Base-by-base conservation (phyloP, 2,329 filamentous ascomycete genomes). In the Cladosporium cucumerinum region DNA sequence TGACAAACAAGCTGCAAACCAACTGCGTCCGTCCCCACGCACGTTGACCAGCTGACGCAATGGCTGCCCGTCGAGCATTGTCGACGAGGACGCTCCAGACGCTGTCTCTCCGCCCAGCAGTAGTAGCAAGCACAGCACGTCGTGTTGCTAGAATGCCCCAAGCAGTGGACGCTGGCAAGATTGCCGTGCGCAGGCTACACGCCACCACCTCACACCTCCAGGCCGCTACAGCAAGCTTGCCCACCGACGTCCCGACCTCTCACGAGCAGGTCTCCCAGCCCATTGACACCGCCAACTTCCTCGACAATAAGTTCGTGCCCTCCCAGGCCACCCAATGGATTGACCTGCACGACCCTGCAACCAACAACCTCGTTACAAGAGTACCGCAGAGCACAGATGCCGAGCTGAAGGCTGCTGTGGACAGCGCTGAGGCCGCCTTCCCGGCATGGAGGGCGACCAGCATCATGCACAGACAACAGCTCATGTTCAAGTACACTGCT, bases 401-500 rank as follows among this genome's bases (percentile, higher is more conserved):
- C 65, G 91, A 95, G 82, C 85, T 95, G 72, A 85, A 85, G 77
- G 88, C 89, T 16, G 89, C 88, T 7, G 89, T 93, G 2, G 89
- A 86, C 69, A 91, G 89, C 74, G 91, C 91, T 5, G 81, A 89
- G 79, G 87, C 86, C 79, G 91, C 91, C 0, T 94, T 92, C 77
- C 85, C 87, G 69, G 82, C 82, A 59, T 95, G 91, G 91, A 86
- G 82, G 72, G 82, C 84, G 68, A 93, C 87, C 28, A 91, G 87
- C 75, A 81, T 94, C 68, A 83, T 95, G 69, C 82, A 85, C 68
- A 84, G 91, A 68, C 91, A 95, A 82, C 87, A 91, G 80, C 89
- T 94, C 80, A 92, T 94, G 89, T 94, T 95, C 84, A 90, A 89
- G 78, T 93, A 92, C 73, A 90, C 92, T 36, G 84, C 85, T 34